phyloP scores from a whole-genome alignment of 2,329 filamentous ascomycete species.

The Cyphellophora europaea region DNA sequence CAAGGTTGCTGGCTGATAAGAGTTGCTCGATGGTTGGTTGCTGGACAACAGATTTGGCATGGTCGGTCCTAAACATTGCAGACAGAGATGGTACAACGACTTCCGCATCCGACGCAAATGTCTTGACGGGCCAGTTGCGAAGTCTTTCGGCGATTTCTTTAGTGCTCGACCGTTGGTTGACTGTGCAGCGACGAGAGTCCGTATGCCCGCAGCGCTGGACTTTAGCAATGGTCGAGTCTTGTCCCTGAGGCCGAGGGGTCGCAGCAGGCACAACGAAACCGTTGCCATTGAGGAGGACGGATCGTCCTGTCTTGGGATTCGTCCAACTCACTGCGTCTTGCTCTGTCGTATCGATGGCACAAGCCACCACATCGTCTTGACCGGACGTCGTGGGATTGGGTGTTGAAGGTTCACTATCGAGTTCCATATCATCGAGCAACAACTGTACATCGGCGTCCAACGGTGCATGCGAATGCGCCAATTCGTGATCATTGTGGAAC shows the following conservation, averaged over 20 bases:
- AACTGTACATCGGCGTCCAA: slow-evolving; percentile 1
- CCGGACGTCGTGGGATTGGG: no score
- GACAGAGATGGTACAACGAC: no score
- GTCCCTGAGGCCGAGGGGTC: no score
- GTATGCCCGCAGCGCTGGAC: no score
- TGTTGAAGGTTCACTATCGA: neutral
- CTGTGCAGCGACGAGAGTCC: no score
- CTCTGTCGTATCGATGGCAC: neutral
- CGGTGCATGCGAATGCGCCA: neutral
- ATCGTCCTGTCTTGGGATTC: slow-evolving; percentile 46
- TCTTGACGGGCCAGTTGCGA: neutral
- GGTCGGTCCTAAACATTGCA: no score
- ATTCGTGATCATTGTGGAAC: neutral
- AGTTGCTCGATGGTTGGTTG: no score
- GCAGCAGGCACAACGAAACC: slow-evolving; percentile 25
- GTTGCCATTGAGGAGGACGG: slow-evolving; percentile 25
- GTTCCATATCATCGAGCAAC: slow-evolving; percentile 1
- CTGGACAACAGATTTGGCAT: no score
- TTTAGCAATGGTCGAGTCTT: no score
- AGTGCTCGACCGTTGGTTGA: neutral
- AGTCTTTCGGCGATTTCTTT: neutral
- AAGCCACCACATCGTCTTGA: no score
- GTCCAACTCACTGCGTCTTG: slow-evolving; percentile 37
- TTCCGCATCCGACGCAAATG: neutral
- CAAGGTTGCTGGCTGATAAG: slow-evolving; percentile 46